Evolutionary conservation across 768 basidiomycete species (phyloP).

Genomic region (Ramaria sp.): DNA sequence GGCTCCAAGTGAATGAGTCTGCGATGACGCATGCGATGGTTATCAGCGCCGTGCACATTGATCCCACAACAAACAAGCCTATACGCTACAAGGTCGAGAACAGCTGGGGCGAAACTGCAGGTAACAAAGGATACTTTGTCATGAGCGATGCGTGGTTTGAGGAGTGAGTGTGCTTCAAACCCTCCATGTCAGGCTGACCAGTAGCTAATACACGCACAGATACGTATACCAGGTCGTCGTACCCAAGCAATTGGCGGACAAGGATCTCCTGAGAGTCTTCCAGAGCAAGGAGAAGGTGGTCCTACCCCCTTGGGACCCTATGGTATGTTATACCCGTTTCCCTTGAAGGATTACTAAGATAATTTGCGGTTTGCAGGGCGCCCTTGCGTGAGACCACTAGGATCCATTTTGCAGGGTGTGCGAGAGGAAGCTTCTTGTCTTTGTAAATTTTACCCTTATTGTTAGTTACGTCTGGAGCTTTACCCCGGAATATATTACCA

Average conservation of each 20-base stretch:
- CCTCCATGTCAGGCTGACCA: background rate
- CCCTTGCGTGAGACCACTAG: background rate
- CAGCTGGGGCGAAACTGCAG: conserved; percentile 73
- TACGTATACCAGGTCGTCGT: conserved; percentile 92
- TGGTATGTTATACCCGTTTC: conserved; percentile 36
- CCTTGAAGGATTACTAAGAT: background rate
- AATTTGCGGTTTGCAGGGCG: background rate
- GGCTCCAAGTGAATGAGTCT: conserved; percentile 74
- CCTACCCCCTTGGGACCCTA: conserved; percentile 88
- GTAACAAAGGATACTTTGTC: conserved; percentile 82
- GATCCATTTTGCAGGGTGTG: too few species aligned
- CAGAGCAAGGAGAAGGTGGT: conserved; percentile 56
- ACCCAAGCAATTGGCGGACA: conserved; percentile 68
- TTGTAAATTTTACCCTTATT: too few species aligned
- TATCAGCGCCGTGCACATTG: conserved; percentile 86
- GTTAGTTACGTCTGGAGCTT: too few species aligned
- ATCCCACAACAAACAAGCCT: conserved; percentile 53
- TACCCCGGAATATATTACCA: too few species aligned
- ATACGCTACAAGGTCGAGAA: conserved; percentile 97
- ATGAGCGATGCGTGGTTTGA: conserved; percentile 93
- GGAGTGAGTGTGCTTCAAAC: conserved; percentile 41
- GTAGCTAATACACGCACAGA: conserved; percentile 24
- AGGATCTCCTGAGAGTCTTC: conserved; percentile 70
- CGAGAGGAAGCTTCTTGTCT: too few species aligned
- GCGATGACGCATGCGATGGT: conserved; percentile 96